Evolutionary conservation across 2,329 filamentous ascomycete genomes (phyloP).

Genomic region (Hymenoscyphus scutula): DNA sequence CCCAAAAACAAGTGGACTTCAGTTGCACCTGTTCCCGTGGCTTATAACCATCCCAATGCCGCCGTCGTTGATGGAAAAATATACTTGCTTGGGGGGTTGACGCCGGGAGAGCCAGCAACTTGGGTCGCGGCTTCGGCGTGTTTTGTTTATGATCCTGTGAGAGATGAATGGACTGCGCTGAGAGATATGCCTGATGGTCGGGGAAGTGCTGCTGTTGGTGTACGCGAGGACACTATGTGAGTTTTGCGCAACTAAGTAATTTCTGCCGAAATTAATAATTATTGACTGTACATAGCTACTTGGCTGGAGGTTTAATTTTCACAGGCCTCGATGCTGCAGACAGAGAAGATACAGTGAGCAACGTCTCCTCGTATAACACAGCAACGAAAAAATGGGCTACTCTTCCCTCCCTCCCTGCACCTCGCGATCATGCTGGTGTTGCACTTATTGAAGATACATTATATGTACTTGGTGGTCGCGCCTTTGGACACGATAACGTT

Average conservation of each 20-base stretch:
- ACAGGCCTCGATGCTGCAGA: constrained; percentile 14
- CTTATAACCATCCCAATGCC: constrained; percentile 41
- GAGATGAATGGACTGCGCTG: constrained; percentile 24
- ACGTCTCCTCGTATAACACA: constrained; percentile 34
- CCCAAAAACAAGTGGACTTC: constrained; percentile 33
- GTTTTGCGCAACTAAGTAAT: too few species aligned
- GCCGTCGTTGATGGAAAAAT: constrained; percentile 39
- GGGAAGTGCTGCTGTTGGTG: constrained; percentile 38
- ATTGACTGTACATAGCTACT: constrained; percentile 14
- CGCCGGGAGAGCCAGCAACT: not conserved
- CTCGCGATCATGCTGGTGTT: constrained; percentile 38
- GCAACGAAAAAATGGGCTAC: constrained; percentile 31
- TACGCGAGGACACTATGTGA: constrained; percentile 31
- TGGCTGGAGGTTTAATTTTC: constrained; percentile 40
- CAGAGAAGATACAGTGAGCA: constrained; percentile 7
- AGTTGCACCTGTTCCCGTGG: constrained; percentile 32
- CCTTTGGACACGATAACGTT: constrained; percentile 35
- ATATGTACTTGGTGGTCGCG: constrained; percentile 32
- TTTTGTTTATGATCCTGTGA: constrained; percentile 16
- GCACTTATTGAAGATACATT: constrained; percentile 37
- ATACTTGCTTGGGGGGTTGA: constrained; percentile 42
- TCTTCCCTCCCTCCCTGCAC: constrained; percentile 37
- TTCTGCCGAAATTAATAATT: too few species aligned
- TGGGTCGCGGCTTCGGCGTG: constrained; percentile 16
- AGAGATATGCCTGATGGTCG: constrained; percentile 31